Percentiles rank a stretch among this genome's conserved stretches.
Conservation (phyloP, 352 stramenopile species). For the Phytophthora citricola region DNA sequence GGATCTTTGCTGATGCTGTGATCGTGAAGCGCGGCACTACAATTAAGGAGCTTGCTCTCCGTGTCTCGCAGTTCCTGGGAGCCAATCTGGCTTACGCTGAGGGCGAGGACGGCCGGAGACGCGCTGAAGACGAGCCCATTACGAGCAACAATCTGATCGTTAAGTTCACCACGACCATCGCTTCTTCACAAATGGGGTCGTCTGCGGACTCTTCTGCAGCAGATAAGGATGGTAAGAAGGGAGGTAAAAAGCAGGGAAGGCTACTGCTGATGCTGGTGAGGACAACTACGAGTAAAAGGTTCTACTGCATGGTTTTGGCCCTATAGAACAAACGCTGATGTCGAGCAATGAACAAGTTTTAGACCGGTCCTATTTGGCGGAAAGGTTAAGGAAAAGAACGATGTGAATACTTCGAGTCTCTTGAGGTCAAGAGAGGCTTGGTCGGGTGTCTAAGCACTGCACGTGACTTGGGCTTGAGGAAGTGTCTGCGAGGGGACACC, state of each 20-base stretch:
- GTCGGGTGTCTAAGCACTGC: slow-evolving; percentile 31
- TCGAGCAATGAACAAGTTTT: slow-evolving; percentile 33
- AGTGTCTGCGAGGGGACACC: slow-evolving; percentile 42
- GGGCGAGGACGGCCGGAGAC: slow-evolving; percentile 76
- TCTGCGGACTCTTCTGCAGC: slow-evolving; percentile 8
- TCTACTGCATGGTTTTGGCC: too few species aligned
- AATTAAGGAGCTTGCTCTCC: slow-evolving; percentile 77
- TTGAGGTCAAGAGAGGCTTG: slow-evolving; percentile 29
- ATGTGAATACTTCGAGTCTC: slow-evolving; percentile 43
- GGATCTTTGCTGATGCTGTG: slow-evolving; percentile 80
- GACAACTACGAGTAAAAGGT: slow-evolving; percentile 33
- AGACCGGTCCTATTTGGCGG: slow-evolving; percentile 25
- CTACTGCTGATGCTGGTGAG: slow-evolving; percentile 15
- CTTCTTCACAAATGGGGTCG: slow-evolving; percentile 29
- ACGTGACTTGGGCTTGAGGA: slow-evolving; percentile 52
- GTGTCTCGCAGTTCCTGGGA: slow-evolving; percentile 73
- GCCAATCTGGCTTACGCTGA: slow-evolving; percentile 85
- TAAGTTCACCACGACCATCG: slow-evolving; percentile 78
- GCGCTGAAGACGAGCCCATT: slow-evolving; percentile 79
- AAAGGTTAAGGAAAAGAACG: slow-evolving; percentile 28
- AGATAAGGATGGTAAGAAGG: slow-evolving; percentile 53
- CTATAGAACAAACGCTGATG: slow-evolving; percentile 7
- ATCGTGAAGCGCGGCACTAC: slow-evolving; percentile 80
- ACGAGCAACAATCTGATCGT: slow-evolving; percentile 69
- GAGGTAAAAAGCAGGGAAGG: slow-evolving; percentile 29